phyloP scores from a whole-genome alignment of 2,329 filamentous ascomycete species.

The Akanthomyces muscarius region DNA sequence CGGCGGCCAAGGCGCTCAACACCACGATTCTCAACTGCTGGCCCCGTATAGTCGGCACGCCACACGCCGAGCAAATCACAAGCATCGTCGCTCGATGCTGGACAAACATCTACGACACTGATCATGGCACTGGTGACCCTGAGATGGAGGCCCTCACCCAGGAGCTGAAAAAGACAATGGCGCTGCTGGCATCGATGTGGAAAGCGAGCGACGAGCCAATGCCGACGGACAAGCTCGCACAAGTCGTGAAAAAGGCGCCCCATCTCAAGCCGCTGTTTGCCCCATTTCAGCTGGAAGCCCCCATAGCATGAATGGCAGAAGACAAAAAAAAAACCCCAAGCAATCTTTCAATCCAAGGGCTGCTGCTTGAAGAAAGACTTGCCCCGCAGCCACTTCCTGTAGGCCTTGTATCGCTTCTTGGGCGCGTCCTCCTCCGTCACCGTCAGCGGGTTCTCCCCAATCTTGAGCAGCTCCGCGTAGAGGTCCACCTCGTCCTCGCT shows the following conservation, averaged over 20 bases:
- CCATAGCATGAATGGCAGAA: neutral
- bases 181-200: conserved; percentile 30
- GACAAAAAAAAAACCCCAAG: neutral
- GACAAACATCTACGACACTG: conserved; percentile 48
- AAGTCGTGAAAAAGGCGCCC: conserved; percentile 19
- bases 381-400: conserved; percentile 88
- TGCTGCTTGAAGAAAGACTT: conserved; percentile 96
- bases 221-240: conserved; percentile 1
- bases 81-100: conserved; percentile 60
- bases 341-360: conserved; percentile 49
- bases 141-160: conserved; percentile 25
- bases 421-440: conserved; percentile 80
- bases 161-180: conserved; percentile 32
- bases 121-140: neutral
- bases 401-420: conserved; percentile 96
- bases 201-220: conserved; percentile 17
- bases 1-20: conserved; percentile 51
- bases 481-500: conserved; percentile 44
- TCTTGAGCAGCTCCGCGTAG: conserved; percentile 71
- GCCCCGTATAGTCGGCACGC: conserved; percentile 55
- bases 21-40: conserved; percentile 60
- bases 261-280: conserved; percentile 24
- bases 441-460: conserved; percentile 79
- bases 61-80: conserved; percentile 61
- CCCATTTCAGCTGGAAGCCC: neutral